Evolutionary conservation across 768 basidiomycete species (phyloP).

Genomic region (Tylopilus plumbeoviolaceoides): DNA sequence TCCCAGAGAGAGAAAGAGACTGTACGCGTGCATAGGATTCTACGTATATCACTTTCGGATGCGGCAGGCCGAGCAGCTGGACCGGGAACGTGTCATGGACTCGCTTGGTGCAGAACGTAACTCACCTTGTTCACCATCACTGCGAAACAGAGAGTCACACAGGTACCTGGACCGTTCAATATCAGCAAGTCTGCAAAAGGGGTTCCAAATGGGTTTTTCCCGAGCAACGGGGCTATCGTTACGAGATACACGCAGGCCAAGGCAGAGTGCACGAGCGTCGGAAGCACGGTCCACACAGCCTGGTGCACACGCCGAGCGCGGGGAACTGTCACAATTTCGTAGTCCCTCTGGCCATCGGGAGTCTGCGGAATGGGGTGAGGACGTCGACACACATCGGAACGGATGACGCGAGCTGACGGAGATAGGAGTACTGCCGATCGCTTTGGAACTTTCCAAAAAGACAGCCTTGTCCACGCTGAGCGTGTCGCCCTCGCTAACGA

Average conservation of each 20-base stretch:
- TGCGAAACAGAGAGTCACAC: slow-evolving; percentile 71
- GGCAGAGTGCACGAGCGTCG: slow-evolving; percentile 62
- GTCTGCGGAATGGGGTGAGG: slow-evolving; percentile 11
- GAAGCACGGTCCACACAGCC: slow-evolving; percentile 60
- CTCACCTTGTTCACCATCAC: slow-evolving; percentile 70
- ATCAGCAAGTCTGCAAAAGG: slow-evolving; percentile 72
- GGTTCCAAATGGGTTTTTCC: slow-evolving; percentile 7
- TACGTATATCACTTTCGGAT: slow-evolving; percentile 77
- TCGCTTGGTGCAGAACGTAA: slow-evolving; percentile 8
- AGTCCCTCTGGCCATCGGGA: slow-evolving; percentile 22
- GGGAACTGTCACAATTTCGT: slow-evolving; percentile 65
- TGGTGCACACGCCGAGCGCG: slow-evolving; percentile 89
- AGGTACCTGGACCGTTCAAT: slow-evolving; percentile 95
- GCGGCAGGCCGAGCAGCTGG: slow-evolving; percentile 71
- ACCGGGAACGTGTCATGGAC: slow-evolving; percentile 8
- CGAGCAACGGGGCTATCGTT: slow-evolving; percentile 47
- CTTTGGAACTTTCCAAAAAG: slow-evolving; percentile 50
- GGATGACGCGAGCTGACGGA: slow-evolving; percentile 14
- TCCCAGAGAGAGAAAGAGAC: slow-evolving; percentile 79
- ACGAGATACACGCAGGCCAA: slow-evolving; percentile 57
- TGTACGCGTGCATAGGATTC: slow-evolving; percentile 92
- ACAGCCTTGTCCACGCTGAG: slow-evolving; percentile 72
- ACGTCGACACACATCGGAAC: background rate
- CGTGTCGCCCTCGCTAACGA: slow-evolving; percentile 75
- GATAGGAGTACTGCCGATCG: background rate